A percentile compares a stretch with the other conserved stretches of the same genome.
These are phyloP conservation scores for Lactifluus pinguis DNA, from an alignment of 768 basidiomycete genomes.

Conservation along the genomic window DNA sequence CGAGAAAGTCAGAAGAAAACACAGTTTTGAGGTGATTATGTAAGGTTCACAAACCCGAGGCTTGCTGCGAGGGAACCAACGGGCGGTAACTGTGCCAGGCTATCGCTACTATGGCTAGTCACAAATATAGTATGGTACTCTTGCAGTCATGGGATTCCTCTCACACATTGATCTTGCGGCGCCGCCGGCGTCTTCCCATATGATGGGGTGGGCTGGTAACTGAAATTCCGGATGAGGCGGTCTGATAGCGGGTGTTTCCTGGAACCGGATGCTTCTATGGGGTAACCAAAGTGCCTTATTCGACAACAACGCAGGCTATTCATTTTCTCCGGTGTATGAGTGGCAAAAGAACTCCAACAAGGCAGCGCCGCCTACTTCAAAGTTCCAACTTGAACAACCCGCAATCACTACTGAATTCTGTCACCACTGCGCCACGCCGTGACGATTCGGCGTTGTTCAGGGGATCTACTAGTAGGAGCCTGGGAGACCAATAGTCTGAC, in stretches of 20 bases:
- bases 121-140: background rate
- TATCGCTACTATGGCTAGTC: too few species aligned
- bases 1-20: background rate
- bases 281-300: background rate
- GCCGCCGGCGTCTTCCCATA: background rate
- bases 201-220: background rate
- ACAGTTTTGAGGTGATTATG: background rate
- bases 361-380: background rate
- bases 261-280: background rate
- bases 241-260: background rate
- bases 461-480: too few species aligned
- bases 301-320: background rate
- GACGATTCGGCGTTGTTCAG: background rate
- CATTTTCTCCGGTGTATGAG: conserved; percentile 1
- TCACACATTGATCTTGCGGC: background rate
- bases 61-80: too few species aligned
- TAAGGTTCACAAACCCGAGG: background rate
- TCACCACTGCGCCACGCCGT: background rate
- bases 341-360: background rate
- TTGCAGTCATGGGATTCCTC: background rate
- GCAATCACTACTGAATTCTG: background rate
- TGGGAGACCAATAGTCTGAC: background rate
- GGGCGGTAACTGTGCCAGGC: too few species aligned
- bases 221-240: background rate
- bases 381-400: background rate